Percentiles rank a stretch among this genome's conserved stretches.
These are phyloP conservation scores for Xylariaceae sp. DNA, from an alignment of 2,329 filamentous ascomycete species.

Conservation along the genomic window DNA sequence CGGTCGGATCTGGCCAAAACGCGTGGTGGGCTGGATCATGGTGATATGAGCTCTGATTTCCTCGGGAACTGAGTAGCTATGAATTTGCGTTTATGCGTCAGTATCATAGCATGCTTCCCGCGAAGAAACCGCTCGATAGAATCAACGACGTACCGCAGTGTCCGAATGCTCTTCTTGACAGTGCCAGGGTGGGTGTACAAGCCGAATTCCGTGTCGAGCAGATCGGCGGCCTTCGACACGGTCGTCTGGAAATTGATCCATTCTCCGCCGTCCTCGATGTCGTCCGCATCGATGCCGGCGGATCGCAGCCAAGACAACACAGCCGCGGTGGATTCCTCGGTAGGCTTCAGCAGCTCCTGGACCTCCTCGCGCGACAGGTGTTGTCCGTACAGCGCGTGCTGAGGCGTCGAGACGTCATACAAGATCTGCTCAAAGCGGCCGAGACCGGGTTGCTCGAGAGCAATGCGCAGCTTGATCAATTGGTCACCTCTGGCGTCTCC, in stretches of 20 bases:
- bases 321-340: conserved; percentile 41
- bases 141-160: conserved; percentile 30
- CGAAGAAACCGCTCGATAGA: conserved; percentile 5
- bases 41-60: conserved; percentile 52
- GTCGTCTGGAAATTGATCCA: conserved; percentile 58
- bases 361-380: conserved; percentile 60
- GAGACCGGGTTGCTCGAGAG: conserved; percentile 46
- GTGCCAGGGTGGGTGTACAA: conserved; percentile 48
- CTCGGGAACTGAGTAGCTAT: conserved; percentile 58
- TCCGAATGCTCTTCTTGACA: conserved; percentile 46
- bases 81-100: not conserved
- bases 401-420: conserved; percentile 59
- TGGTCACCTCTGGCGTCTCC: conserved; percentile 37
- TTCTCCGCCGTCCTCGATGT: conserved; percentile 39
- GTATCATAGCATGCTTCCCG: not conserved
- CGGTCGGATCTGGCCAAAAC: conserved; percentile 50
- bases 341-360: conserved; percentile 28
- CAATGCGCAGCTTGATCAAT: conserved; percentile 45
- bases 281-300: conserved; percentile 48
- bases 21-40: conserved; percentile 62
- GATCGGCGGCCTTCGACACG: conserved; percentile 42
- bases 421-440: conserved; percentile 54
- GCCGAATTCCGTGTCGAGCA: conserved; percentile 56
- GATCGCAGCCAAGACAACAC: conserved; percentile 54
- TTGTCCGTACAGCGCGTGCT: conserved; percentile 54